These are phyloP conservation scores for Chrysoporthe austroafricana DNA, from an alignment of 2,329 filamentous ascomycete genomes.

Conservation along the genomic window DNA sequence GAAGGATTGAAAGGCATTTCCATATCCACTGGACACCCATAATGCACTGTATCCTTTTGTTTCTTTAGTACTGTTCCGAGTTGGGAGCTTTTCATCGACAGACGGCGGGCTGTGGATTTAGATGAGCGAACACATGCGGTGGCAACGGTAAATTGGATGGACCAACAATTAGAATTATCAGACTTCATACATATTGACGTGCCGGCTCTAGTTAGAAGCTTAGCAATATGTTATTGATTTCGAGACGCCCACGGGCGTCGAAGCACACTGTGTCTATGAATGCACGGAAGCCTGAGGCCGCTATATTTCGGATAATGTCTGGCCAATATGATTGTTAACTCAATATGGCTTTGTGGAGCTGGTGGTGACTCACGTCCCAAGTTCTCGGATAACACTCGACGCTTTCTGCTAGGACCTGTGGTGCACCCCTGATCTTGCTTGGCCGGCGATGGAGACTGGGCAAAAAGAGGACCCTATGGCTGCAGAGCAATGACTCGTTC, in stretches of 20 bases:
- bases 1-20: neutral
- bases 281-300: neutral
- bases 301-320: neutral
- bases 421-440: too few relatives aligned
- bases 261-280: neutral
- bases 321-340: neutral
- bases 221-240: neutral
- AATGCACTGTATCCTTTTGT: too few relatives aligned
- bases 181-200: neutral
- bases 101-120: neutral
- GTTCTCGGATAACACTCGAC: neutral
- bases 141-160: neutral
- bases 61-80: neutral
- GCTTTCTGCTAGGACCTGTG: too few relatives aligned
- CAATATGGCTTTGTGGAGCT: neutral
- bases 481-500: too few relatives aligned
- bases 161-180: neutral
- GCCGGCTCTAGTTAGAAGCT: neutral
- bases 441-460: too few relatives aligned
- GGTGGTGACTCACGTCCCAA: neutral
- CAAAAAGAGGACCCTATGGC: too few relatives aligned
- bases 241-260: neutral
- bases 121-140: neutral
- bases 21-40: neutral
- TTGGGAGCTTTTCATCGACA: neutral